Evolutionary conservation across 345 rosid species (phyloP).

Genomic region (Lepidium africanum): DNA sequence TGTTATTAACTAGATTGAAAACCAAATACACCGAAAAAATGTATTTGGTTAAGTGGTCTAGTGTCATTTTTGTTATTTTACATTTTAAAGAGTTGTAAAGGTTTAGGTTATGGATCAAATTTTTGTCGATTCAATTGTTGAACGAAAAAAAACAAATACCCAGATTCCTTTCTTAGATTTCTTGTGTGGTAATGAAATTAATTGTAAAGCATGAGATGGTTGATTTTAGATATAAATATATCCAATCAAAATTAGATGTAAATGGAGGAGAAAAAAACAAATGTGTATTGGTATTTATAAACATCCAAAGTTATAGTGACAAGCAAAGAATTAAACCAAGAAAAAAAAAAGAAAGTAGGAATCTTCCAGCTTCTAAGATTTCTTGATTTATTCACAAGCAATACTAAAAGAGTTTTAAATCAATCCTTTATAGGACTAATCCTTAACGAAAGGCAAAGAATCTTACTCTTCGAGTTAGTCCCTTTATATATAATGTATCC

Average conservation of each 20-base stretch:
- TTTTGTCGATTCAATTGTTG: too few relatives aligned
- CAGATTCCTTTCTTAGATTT: neutral
- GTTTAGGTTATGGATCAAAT: too few relatives aligned
- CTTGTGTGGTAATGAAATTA: neutral
- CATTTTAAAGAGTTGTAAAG: too few relatives aligned
- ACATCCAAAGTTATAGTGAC: neutral
- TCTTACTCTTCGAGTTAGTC: neutral
- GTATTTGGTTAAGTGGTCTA: too few relatives aligned
- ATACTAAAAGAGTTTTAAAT: constrained; percentile 10
- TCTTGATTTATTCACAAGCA: constrained; percentile 35
- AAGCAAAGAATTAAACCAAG: constrained; percentile 16
- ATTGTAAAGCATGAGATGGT: neutral
- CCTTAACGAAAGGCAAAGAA: constrained; percentile 29
- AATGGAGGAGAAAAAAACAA: neutral
- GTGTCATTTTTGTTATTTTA: too few relatives aligned
- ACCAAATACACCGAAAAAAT: neutral
- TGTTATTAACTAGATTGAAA: neutral
- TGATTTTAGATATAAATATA: neutral
- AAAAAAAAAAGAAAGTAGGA: constrained; percentile 5
- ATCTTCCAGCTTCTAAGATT: constrained; percentile 33
- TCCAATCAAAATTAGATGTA: neutral
- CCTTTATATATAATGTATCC: constrained; percentile 13
- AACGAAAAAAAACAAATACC: neutral
- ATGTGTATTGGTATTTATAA: neutral
- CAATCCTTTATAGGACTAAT: constrained; percentile 6